Base-by-base conservation (phyloP, 176 grass and related monocot genomes). In the Oryza officinalis region DNA sequence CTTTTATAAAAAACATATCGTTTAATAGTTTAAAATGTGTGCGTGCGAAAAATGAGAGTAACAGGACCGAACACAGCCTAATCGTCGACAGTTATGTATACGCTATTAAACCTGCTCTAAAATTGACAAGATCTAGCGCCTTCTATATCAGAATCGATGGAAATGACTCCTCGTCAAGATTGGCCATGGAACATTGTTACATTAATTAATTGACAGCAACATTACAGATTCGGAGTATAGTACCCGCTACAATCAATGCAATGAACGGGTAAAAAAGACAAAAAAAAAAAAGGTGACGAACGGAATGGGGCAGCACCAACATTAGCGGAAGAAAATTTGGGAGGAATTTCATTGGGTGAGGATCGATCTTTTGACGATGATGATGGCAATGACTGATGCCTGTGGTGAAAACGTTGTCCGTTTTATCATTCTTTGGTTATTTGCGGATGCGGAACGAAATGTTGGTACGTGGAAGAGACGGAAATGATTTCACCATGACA, bases 51-150 rank as follows among this genome's bases (percentile, higher is more conserved):
- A n/a, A n/a, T n/a, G n/a, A n/a, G n/a, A n/a, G n/a, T n/a, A n/a
- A n/a, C n/a, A n/a, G n/a, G n/a, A n/a, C n/a, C n/a, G n/a, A n/a
- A n/a, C n/a, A n/a, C n/a, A n/a, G n/a, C n/a, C n/a, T n/a, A n/a
- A n/a, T n/a, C n/a, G n/a, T n/a, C n/a, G n/a, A n/a, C n/a, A n/a
- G n/a, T n/a, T n/a, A n/a, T n/a, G n/a, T n/a, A n/a, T n/a, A n/a
- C n/a, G n/a, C n/a, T n/a, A n/a, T n/a, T n/a, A n/a, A n/a, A n/a
- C n/a, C n/a, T n/a, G n/a, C n/a, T n/a, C n/a, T n/a, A n/a, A n/a
- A n/a, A n/a, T n/a, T n/a, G n/a, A n/a, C 33, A 79, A 31, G 52
- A 90, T 90, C 84, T 79, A 74, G 79, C 84, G 74, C 73, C 64
- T 79, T 83, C 61, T 67, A 47, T 45, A 60, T 49, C 68, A 74